Conservation (phyloP, 192 early-diverging fungal species). For the Rhizoclosmatium globosum region DNA sequence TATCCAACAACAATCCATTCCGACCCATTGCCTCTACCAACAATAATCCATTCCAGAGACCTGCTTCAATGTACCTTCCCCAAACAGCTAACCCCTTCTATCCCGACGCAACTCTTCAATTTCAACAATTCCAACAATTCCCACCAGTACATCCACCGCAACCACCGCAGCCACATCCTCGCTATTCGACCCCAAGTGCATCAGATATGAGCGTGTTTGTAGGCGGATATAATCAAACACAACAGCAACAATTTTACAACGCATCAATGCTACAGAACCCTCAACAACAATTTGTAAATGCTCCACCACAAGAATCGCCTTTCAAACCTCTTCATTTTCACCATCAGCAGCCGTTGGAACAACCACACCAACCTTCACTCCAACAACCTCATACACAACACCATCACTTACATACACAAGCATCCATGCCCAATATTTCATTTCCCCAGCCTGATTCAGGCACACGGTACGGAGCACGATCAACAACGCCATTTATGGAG, state of each 20-base stretch:
- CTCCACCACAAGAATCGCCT: slow-evolving; percentile 1
- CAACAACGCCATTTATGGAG: not conserved
- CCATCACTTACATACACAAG: not conserved
- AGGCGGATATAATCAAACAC: not conserved
- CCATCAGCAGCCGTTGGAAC: slow-evolving; percentile 17
- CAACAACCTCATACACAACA: slow-evolving; percentile 13
- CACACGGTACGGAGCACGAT: not conserved
- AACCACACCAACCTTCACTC: slow-evolving; percentile 10
- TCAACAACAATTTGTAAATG: slow-evolving; percentile 2
- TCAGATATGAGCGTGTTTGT: not conserved
- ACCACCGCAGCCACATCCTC: not conserved
- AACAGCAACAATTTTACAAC: not conserved
- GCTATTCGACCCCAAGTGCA: slow-evolving; percentile 4
- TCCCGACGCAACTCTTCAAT: not conserved
- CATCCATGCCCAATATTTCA: not conserved
- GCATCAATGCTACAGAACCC: not conserved
- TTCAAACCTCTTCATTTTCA: not conserved
- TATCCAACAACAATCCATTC: slow-evolving; percentile 2
- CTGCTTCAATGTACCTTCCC: slow-evolving; percentile 3
- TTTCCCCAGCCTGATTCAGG: not conserved
- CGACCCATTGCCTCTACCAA: not conserved
- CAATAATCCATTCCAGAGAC: slow-evolving; percentile 23
- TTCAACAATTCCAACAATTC: not conserved
- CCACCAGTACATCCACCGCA: not conserved
- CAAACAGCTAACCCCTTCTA: slow-evolving; percentile 12